Evolutionary conservation across 495 filamentous ascomycete genomes (phyloP).

Genomic region (Penicillium verhagenii): DNA sequence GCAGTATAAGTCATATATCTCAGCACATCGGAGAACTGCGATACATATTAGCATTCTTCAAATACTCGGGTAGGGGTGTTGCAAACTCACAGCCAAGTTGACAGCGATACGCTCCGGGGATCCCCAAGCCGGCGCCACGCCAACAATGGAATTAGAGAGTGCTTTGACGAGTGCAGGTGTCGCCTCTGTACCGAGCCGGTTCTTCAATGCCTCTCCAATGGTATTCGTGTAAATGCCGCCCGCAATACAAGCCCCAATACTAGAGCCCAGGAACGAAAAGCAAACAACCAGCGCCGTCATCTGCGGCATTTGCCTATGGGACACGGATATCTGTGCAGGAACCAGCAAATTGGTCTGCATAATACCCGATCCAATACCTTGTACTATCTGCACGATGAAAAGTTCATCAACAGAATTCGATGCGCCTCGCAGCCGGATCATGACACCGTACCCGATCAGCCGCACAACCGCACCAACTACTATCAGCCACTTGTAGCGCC

Average conservation of each 20-base stretch:
- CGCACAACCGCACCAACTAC: slow-evolving; percentile 39
- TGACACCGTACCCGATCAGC: slow-evolving; percentile 48
- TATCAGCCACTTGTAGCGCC: slow-evolving; percentile 47
- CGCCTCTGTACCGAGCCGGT: slow-evolving; percentile 29
- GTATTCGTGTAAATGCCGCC: slow-evolving; percentile 49
- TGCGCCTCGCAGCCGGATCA: slow-evolving; percentile 47
- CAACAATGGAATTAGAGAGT: slow-evolving; percentile 46
- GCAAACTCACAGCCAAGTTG: slow-evolving; percentile 37
- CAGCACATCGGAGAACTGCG: slow-evolving; percentile 47
- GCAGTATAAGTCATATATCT: slow-evolving; percentile 48
- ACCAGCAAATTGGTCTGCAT: slow-evolving; percentile 45
- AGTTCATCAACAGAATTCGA: slow-evolving; percentile 44
- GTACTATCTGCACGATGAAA: slow-evolving; percentile 46
- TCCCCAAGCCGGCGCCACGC: slow-evolving; percentile 41
- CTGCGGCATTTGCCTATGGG: slow-evolving; percentile 46
- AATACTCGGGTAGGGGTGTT: no score
- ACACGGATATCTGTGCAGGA: slow-evolving; percentile 43
- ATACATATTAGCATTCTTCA: slow-evolving; percentile 6
- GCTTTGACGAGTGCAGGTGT: slow-evolving; percentile 24
- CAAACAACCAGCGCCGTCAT: slow-evolving; percentile 46
- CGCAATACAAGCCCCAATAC: slow-evolving; percentile 47
- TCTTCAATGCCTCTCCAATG: slow-evolving; percentile 28
- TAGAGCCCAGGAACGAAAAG: slow-evolving; percentile 43
- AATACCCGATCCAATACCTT: slow-evolving; percentile 48
- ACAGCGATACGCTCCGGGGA: slow-evolving; percentile 38